A percentile compares a stretch with the other conserved stretches of the same genome.
Conservation (phyloP, 2,329 filamentous ascomycete genomes). For the Podosphaera aphanis region DNA sequence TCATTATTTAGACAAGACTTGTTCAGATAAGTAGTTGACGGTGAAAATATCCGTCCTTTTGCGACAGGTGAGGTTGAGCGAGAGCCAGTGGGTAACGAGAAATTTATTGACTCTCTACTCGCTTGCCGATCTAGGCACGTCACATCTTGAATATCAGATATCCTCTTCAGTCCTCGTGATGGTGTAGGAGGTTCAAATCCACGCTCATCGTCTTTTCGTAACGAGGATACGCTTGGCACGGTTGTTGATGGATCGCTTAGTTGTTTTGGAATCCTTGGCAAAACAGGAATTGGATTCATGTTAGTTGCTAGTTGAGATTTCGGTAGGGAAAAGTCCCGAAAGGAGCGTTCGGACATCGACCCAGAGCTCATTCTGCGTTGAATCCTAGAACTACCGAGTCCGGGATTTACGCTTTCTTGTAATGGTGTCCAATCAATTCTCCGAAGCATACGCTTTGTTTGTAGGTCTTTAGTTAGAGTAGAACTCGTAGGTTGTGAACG, state of each 20-base stretch:
- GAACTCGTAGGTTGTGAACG: constrained; percentile 56
- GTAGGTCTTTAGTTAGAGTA: constrained; percentile 56
- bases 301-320: constrained; percentile 20
- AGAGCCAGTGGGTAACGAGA: constrained; percentile 25
- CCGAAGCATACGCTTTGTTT: constrained; percentile 66
- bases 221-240: constrained; percentile 13
- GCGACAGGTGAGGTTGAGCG: constrained; percentile 12
- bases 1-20: constrained; percentile 34
- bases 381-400: constrained; percentile 21
- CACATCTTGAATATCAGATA: constrained; percentile 18
- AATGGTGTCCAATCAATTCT: constrained; percentile 53
- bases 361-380: constrained; percentile 44
- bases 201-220: constrained; percentile 15
- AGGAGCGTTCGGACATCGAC: constrained; percentile 77
- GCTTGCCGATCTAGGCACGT: constrained; percentile 20
- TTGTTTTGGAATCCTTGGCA: constrained; percentile 46
- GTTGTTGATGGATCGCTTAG: constrained; percentile 19
- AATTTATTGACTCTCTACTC: constrained; percentile 24
- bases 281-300: constrained; percentile 37
- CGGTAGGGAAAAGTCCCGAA: constrained; percentile 50
- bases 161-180: constrained; percentile 7
- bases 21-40: constrained; percentile 11
- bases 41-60: constrained; percentile 15
- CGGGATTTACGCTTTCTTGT: constrained; percentile 23
- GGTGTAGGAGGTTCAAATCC: constrained; percentile 9